These are phyloP conservation scores for Candida argentea DNA, from an alignment of 805 yeast species.

Conservation along the genomic window DNA sequence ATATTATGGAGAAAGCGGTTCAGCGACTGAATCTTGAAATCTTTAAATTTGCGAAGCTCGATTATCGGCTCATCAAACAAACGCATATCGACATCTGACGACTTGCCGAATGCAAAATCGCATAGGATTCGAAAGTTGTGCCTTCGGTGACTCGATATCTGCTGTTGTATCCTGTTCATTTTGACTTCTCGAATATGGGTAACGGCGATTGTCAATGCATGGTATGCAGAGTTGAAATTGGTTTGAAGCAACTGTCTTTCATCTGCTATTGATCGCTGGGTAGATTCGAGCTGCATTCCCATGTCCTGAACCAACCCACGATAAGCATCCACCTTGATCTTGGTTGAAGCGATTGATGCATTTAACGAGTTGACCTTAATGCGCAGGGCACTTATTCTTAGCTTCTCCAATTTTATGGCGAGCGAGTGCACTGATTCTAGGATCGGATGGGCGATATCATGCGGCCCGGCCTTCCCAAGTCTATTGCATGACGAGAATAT, in stretches of 20 bases:
- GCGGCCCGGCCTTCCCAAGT: too few species aligned
- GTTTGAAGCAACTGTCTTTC: not conserved
- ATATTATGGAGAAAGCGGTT: slow-evolving; percentile 16
- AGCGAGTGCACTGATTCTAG: slow-evolving; percentile 17
- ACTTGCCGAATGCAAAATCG: slow-evolving; percentile 12
- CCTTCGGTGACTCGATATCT: slow-evolving; percentile 14
- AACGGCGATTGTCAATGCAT: not conserved
- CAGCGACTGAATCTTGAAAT: slow-evolving; percentile 11
- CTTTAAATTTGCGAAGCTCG: slow-evolving; percentile 16
- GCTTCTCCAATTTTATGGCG: slow-evolving; percentile 21
- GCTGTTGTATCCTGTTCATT: slow-evolving; percentile 14
- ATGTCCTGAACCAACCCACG: not conserved
- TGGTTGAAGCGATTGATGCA: slow-evolving; percentile 1
- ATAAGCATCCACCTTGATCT: not conserved
- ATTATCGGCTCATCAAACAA: slow-evolving; percentile 21
- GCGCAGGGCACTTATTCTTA: slow-evolving; percentile 12
- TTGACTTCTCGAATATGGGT: slow-evolving; percentile 3
- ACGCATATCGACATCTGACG: too few species aligned
- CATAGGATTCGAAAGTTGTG: slow-evolving; percentile 15
- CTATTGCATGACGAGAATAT: too few species aligned
- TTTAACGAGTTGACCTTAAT: slow-evolving; percentile 7
- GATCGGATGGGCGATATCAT: too few species aligned
- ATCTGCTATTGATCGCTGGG: not conserved
- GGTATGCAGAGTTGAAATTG: not conserved
- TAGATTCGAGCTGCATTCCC: not conserved